Evolutionary conservation across 2,329 filamentous ascomycete genomes (phyloP).

Genomic region (Fusarium penzigii): DNA sequence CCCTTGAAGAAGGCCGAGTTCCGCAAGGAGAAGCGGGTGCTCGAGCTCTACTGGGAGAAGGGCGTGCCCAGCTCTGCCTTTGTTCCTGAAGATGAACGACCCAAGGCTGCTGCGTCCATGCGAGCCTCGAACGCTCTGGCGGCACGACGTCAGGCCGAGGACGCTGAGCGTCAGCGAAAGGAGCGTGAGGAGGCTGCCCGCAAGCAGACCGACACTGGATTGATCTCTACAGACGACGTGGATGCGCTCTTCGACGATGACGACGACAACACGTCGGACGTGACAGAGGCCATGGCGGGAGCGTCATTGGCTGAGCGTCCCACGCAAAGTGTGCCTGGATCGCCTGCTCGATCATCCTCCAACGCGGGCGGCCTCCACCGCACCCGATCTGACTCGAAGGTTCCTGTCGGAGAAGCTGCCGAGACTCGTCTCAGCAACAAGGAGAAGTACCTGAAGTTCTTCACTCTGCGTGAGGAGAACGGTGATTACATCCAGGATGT

Average conservation of each 20-base stretch:
- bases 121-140: constrained; percentile 74
- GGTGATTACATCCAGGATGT: constrained; percentile 98
- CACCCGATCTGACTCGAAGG: constrained; percentile 91
- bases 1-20: constrained; percentile 99
- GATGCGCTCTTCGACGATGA: constrained; percentile 97
- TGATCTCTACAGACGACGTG: constrained; percentile 88
- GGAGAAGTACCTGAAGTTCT: constrained; percentile 92
- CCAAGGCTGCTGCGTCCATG: constrained; percentile 75
- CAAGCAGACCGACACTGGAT: constrained; percentile 92
- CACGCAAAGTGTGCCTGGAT: constrained; percentile 93
- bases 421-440: constrained; percentile 86
- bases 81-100: constrained; percentile 93
- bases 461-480: constrained; percentile 86
- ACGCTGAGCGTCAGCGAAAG: constrained; percentile 76
- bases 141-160: constrained; percentile 78
- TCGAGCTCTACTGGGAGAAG: constrained; percentile 99
- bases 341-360: constrained; percentile 75
- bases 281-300: constrained; percentile 88
- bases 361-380: constrained; percentile 73
- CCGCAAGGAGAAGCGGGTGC: constrained; percentile 89
- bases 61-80: constrained; percentile 95
- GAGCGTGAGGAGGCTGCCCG: constrained; percentile 89
- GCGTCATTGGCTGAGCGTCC: constrained; percentile 87
- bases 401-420: constrained; percentile 71
- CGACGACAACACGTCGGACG: constrained; percentile 81